Evolutionary conservation across 768 basidiomycete genomes (phyloP).

Genomic region (Rhodosporidiobolus odoratus): DNA sequence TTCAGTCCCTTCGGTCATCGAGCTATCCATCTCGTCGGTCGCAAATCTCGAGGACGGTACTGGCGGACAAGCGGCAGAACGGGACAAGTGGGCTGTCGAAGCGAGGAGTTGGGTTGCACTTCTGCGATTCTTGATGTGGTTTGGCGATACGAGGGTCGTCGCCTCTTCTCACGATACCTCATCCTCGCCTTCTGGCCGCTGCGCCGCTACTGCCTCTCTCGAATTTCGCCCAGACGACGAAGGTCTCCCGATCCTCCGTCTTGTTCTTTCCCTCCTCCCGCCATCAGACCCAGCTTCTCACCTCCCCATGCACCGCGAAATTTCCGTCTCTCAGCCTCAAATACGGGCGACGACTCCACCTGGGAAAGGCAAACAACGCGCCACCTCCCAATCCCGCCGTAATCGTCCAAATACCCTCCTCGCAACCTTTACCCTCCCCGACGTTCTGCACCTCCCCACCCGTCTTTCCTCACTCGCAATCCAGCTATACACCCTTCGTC

Average conservation of each 20-base stretch:
- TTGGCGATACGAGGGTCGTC: constrained; percentile 18
- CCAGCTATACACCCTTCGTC: constrained; percentile 35
- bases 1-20: constrained; percentile 9
- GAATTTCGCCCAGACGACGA: constrained; percentile 32
- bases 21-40: constrained; percentile 4
- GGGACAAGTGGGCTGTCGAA: constrained; percentile 27
- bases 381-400: background rate
- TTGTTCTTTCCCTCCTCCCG: constrained; percentile 17
- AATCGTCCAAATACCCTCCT: background rate
- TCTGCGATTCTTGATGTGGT: constrained; percentile 32
- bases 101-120: constrained; percentile 21
- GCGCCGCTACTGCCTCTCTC: constrained; percentile 25
- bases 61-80: background rate
- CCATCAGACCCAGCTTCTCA: background rate
- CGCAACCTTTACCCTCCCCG: constrained; percentile 27
- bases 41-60: background rate
- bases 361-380: constrained; percentile 12
- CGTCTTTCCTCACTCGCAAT: constrained; percentile 31
- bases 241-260: constrained; percentile 11
- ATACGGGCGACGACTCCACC: too few relatives aligned
- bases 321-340: constrained; percentile 2
- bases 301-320: constrained; percentile 9
- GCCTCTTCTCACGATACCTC: constrained; percentile 10
- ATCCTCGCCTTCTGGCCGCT: background rate
- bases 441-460: constrained; percentile 29